Evolutionary conservation across 129 eudicot species (phyloP), one percentile per base, ranked within the genome.

Genomic region (Rutidosis leptorrhynchoides): DNA sequence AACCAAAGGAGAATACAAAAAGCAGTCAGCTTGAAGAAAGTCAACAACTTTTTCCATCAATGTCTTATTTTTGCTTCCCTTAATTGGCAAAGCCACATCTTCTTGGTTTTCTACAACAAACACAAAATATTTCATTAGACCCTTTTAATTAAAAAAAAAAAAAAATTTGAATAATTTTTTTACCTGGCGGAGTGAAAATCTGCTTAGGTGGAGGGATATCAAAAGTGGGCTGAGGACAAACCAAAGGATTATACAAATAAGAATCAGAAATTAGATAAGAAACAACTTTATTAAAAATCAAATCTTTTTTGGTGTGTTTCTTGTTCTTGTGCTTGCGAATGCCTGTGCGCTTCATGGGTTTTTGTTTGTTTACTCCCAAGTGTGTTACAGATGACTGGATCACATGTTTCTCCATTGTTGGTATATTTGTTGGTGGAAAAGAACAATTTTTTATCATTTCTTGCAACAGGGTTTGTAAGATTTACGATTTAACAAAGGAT

Each of bases 191-290:
- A 67, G 45, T 19, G 28, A 42, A 17, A 30, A 75, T 37, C 3
- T 58, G 79, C 35, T 59, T 67, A 4, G 79, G 79, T 33, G 79
- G 74, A 68, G 70, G 64, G 40, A 35, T 26, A 75, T 67, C 74
- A 14, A 75, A 67, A 28, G 69, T 15, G 64, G 74, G 74, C 68
- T 60, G 79, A 33, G 69, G 70, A 60, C 64, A 68, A 21, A 75
- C 62, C 37, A 68, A 26, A 51, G 70, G 74, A 42, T 61, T 75
- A 37, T 75, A 75, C 79, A 75, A 58, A 43, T 68, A 61, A 35
- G 10, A 60, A 68, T 75, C 79, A n/a, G 79, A 68, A 35, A 68
- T 0, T 49, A 75, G 74, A 29, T 75, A 75, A 3, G 74, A 37
- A 59, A 60, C 27, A 25, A 59, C 57, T 59, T 75, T 67, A 4